Evolutionary conservation across 1,284 basidiomycete genomes (phyloP), one percentile per base, ranked within the genome.

Genomic region (Vanrija sp.): DNA sequence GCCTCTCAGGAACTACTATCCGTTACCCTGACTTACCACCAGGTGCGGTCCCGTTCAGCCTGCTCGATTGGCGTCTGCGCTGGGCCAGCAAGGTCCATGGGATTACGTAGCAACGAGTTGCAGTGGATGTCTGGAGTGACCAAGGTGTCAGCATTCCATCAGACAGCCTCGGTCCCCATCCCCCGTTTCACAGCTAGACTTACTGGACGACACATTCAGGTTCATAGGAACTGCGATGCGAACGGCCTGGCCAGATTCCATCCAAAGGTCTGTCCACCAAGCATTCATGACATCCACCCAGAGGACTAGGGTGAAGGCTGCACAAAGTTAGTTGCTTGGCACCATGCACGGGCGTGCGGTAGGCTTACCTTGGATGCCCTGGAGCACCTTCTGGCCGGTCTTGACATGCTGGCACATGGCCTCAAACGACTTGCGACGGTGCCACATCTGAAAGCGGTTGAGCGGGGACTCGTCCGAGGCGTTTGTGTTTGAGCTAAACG

Each of bases 361-460:
- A 8, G 1, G 10, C 34, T 7, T 38, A 69, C 65, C 63, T 59
- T 73, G 71, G 10, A 68, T 38, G 42, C 60, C 60, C 46, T 69
- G 61, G 18, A 72, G 25, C 10, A 73, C 58, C 48, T 63, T 61
- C 23, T 61, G 49, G 6, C 68, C 69, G 5, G 50, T 34, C 42
- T 67, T 65, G 43, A 72, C 54, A 15, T 57, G 52, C 6, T 51
- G 45, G 6, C 60, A 46, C 34, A 69, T 50, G 2, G 46, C 52
- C 38, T 67, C 61, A 29, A 70, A 63, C 6, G 66, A 61, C 49
- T 71, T 72, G 9, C 71, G 58, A 18, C 73, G 58, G 44, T 75
- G 73, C 71, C 71, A 75, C 29, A 69, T 49, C 56, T 73, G 69
- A 48, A 73, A 75, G n/a, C 65, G 55, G 5, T 63, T 64, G n/a